A percentile compares a stretch with the other conserved stretches of the same genome.
phyloP scores from a whole-genome alignment of 768 basidiomycete genomes.

The Podaxis sp. region DNA sequence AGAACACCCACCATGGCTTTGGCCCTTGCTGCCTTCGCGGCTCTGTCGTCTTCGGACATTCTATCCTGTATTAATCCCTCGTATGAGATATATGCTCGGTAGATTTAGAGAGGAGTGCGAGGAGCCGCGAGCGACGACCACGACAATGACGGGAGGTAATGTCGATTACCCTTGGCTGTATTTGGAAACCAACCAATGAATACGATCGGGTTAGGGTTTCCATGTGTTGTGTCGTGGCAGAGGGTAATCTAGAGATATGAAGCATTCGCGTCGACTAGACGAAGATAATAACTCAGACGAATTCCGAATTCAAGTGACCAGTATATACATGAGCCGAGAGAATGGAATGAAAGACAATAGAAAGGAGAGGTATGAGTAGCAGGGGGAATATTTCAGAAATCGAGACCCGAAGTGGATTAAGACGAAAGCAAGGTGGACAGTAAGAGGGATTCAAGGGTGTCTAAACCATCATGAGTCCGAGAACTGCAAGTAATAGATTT shows the following conservation, averaged over 20 bases:
- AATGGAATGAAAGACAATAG: constrained; percentile 2
- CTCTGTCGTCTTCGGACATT: constrained; percentile 74
- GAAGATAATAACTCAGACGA: neutral
- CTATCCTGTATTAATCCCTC: constrained; percentile 21
- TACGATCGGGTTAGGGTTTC: constrained; percentile 10
- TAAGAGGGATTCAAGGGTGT: constrained; percentile 1
- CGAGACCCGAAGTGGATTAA: constrained; percentile 30
- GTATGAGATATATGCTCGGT: neutral
- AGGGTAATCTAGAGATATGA: neutral
- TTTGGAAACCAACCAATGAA: neutral
- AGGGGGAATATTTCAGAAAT: constrained; percentile 10
- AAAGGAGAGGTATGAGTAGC: constrained; percentile 10
- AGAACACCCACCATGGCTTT: constrained; percentile 64
- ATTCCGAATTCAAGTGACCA: constrained; percentile 6
- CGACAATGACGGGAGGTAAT: neutral
- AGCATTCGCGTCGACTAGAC: neutral
- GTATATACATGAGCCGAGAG: constrained; percentile 7
- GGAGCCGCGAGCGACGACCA: neutral
- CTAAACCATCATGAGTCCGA: constrained; percentile 25
- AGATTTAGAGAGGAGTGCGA: neutral
- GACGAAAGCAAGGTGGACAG: constrained; percentile 6
- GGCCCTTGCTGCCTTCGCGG: constrained; percentile 77
- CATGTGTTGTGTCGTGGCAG: neutral
- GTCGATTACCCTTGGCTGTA: neutral
- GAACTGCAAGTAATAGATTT: constrained; percentile 49